phyloP scores from a whole-genome alignment of 208 protist genomes.

The Acanthamoeba royreba region DNA sequence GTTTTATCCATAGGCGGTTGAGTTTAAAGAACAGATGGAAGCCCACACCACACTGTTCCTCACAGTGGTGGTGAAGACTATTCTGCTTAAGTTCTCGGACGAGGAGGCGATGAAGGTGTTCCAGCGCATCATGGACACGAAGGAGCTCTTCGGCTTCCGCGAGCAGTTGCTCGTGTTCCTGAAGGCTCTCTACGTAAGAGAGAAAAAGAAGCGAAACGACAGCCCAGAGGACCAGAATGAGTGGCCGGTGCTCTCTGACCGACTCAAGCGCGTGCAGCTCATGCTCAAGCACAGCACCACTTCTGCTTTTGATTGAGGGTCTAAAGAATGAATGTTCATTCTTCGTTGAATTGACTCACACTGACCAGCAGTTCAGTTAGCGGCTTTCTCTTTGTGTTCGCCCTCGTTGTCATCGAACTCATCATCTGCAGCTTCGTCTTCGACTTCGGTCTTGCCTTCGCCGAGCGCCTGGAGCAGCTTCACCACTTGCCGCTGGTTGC shows the following conservation, averaged over 20 bases:
- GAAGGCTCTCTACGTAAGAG: background rate
- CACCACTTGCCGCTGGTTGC: constrained; percentile 17
- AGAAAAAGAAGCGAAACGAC: background rate
- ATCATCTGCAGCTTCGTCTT: background rate
- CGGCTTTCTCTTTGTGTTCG: background rate
- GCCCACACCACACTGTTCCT: background rate
- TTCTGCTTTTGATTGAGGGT: background rate
- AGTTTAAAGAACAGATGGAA: background rate
- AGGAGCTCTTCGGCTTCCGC: background rate
- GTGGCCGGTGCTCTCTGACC: background rate
- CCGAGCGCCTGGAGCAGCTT: constrained; percentile 18
- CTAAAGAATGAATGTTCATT: no score
- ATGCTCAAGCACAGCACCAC: background rate
- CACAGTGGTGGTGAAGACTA: background rate
- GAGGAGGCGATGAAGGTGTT: background rate
- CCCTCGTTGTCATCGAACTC: constrained; percentile 4
- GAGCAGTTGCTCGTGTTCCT: background rate
- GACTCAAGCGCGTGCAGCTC: background rate
- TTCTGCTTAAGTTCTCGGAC: background rate
- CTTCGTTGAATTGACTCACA: no score
- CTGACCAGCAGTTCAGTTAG: no score
- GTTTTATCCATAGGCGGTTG: background rate
- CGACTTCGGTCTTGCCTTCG: background rate
- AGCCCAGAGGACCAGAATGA: background rate
- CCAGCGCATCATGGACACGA: background rate